These are phyloP conservation scores for Pythium folliculosum DNA, from an alignment of 352 stramenopile species.

Conservation along the genomic window DNA sequence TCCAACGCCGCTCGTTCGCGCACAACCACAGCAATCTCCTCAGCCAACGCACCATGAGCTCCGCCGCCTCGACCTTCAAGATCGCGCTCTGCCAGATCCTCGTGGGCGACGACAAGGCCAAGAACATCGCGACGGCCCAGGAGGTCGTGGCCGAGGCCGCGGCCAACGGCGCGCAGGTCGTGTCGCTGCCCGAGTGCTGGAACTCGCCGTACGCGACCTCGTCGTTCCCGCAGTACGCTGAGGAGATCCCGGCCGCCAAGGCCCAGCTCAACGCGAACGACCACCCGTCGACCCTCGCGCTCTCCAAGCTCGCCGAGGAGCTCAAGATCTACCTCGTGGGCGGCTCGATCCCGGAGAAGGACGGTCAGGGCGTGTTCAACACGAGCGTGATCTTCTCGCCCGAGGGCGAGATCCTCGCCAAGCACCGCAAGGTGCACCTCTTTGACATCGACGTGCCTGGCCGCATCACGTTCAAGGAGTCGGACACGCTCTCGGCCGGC, in stretches of 20 bases:
- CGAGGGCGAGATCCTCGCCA: slow-evolving; percentile 93
- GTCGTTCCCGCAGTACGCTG: slow-evolving; percentile 97
- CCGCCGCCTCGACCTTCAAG: slow-evolving; percentile 55
- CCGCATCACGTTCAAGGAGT: slow-evolving; percentile 99
- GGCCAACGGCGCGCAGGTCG: slow-evolving; percentile 80
- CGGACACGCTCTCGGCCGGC: slow-evolving; percentile 96
- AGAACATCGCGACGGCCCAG: slow-evolving; percentile 82
- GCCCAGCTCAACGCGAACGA: slow-evolving; percentile 50
- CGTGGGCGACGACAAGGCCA: slow-evolving; percentile 85
- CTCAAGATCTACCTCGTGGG: slow-evolving; percentile 95
- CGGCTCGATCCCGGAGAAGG: slow-evolving; percentile 95
- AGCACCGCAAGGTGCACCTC: slow-evolving; percentile 99
- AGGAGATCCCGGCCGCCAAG: slow-evolving; percentile 89
- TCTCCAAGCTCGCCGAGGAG: slow-evolving; percentile 90
- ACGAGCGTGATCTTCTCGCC: slow-evolving; percentile 97
- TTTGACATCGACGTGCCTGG: slow-evolving; percentile 99
- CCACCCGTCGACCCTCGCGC: slow-evolving; percentile 85
- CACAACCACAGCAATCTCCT: slow-evolving; percentile 15
- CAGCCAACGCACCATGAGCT: slow-evolving; percentile 20
- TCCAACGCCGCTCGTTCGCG: slow-evolving; percentile 25
- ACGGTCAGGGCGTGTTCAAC: slow-evolving; percentile 96
- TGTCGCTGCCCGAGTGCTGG: slow-evolving; percentile 95
- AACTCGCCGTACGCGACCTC: slow-evolving; percentile 97
- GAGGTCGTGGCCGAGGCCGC: slow-evolving; percentile 67
- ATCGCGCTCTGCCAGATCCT: slow-evolving; percentile 96